Evolutionary conservation across 768 basidiomycete species (phyloP).

Genomic region (Russula brevipes): DNA sequence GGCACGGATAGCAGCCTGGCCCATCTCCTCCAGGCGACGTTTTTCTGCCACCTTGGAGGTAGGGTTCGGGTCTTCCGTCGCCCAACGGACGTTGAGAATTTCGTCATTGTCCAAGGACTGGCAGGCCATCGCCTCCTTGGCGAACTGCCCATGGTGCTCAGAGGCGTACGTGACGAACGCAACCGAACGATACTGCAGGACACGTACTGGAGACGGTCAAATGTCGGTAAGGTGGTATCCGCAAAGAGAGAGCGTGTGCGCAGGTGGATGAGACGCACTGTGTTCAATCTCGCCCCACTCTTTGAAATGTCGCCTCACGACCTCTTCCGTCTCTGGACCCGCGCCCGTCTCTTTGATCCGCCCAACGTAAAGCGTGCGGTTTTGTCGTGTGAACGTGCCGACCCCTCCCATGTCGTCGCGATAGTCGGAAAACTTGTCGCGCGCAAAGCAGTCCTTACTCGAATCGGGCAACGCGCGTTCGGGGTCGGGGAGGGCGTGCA

Average conservation of each 20-base stretch:
- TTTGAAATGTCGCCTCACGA: slow-evolving; percentile 85
- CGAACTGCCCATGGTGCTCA: slow-evolving; percentile 87
- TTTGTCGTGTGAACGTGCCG: slow-evolving; percentile 90
- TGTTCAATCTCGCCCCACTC: slow-evolving; percentile 94
- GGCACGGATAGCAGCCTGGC: slow-evolving; percentile 80
- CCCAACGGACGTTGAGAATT: slow-evolving; percentile 98
- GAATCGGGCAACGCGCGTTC: slow-evolving; percentile 72
- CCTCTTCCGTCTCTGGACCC: slow-evolving; percentile 87
- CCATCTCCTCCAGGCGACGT: slow-evolving; percentile 72
- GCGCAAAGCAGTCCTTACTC: slow-evolving; percentile 93
- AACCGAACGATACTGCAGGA: slow-evolving; percentile 90
- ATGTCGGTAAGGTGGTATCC: neutral
- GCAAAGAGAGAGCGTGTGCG: neutral
- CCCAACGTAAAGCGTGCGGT: slow-evolving; percentile 91
- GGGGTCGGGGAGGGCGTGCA: slow-evolving; percentile 80
- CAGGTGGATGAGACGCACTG: slow-evolving; percentile 49
- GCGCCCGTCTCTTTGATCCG: slow-evolving; percentile 88
- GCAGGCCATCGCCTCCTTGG: slow-evolving; percentile 98
- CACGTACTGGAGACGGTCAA: slow-evolving; percentile 52
- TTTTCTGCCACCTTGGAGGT: slow-evolving; percentile 83
- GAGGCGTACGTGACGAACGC: slow-evolving; percentile 94
- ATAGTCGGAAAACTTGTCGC: slow-evolving; percentile 97
- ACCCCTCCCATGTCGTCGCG: slow-evolving; percentile 99
- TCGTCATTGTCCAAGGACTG: slow-evolving; percentile 97
- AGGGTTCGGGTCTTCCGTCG: slow-evolving; percentile 98